These are phyloP conservation scores for Aspergillus pseudoviridinutans DNA, from an alignment of 2,329 filamentous ascomycete species.

Conservation along the genomic window DNA sequence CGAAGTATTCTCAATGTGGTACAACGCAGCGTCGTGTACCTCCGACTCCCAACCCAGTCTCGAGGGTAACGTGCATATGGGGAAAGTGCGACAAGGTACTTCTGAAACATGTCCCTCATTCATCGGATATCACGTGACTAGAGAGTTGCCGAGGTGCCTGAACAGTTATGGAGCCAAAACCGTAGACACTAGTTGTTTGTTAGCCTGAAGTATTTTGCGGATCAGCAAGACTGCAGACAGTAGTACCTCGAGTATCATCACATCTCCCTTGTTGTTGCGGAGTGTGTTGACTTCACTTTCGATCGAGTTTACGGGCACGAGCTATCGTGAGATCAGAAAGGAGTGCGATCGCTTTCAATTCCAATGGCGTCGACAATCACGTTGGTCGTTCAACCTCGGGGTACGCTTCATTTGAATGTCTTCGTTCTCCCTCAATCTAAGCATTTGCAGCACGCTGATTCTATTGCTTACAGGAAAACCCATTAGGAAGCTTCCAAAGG, in stretches of 20 bases:
- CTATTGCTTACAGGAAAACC: slow-evolving; percentile 50
- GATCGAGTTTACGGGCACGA: neutral
- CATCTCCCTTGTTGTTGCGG: neutral
- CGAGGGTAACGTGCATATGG: neutral
- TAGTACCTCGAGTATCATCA: neutral
- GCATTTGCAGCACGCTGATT: slow-evolving; percentile 11
- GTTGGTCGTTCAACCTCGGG: slow-evolving; percentile 40
- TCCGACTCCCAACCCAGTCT: neutral
- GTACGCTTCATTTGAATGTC: slow-evolving; percentile 24
- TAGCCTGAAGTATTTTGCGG: neutral
- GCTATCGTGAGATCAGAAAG: neutral
- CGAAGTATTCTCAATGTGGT: neutral
- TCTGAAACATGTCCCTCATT: neutral
- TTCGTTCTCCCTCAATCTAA: neutral
- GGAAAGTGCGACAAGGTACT: neutral
- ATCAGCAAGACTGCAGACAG: neutral
- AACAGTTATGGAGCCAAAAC: neutral
- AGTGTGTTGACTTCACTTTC: neutral
- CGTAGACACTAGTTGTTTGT: neutral
- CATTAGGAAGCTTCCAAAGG: slow-evolving; percentile 57
- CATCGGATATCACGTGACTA: slow-evolving; percentile 2
- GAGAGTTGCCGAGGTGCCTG: neutral
- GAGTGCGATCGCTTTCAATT: neutral
- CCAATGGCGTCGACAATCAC: slow-evolving; percentile 37
- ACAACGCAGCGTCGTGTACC: neutral